A percentile compares a stretch with the other conserved stretches of the same genome.
phyloP scores from a whole-genome alignment of 768 basidiomycete species.

The Lyophyllum semitale region DNA sequence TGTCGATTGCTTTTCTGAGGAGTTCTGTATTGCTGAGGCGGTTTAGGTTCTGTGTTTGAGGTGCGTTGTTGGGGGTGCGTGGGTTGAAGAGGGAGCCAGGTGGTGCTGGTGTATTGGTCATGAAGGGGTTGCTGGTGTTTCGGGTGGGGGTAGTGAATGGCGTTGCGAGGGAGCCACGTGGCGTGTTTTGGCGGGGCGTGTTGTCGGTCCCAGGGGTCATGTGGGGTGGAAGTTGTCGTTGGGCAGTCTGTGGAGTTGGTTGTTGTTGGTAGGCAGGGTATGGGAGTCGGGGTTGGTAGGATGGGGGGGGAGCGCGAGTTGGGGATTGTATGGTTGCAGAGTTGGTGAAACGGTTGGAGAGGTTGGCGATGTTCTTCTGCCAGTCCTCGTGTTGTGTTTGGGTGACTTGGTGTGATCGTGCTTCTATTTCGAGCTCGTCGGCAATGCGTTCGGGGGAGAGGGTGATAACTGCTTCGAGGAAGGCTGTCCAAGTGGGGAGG shows the following conservation, averaged over 20 bases:
- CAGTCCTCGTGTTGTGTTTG: neutral
- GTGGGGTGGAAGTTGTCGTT: neutral
- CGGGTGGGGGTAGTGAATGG: neutral
- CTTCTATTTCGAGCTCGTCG: neutral
- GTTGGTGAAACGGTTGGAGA: neutral
- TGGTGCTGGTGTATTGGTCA: neutral
- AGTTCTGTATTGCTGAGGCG: neutral
- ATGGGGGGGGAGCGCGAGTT: neutral
- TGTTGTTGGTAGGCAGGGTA: neutral
- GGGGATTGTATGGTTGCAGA: neutral
- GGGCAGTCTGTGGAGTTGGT: neutral
- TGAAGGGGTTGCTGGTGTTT: neutral
- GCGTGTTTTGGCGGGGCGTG: neutral
- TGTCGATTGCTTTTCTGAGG: neutral
- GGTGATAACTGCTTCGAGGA: neutral
- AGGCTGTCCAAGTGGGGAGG: neutral
- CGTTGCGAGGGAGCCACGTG: neutral
- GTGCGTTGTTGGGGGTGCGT: neutral
- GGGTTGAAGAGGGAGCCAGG: neutral
- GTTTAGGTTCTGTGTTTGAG: neutral
- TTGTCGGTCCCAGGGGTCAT: neutral
- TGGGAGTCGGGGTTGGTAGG: neutral
- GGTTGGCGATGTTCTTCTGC: neutral
- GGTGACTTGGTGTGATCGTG: neutral
- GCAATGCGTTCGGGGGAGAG: neutral